These are phyloP conservation scores for Cyphellophora europaea DNA, from an alignment of 2,329 filamentous ascomycete genomes.

Conservation along the genomic window DNA sequence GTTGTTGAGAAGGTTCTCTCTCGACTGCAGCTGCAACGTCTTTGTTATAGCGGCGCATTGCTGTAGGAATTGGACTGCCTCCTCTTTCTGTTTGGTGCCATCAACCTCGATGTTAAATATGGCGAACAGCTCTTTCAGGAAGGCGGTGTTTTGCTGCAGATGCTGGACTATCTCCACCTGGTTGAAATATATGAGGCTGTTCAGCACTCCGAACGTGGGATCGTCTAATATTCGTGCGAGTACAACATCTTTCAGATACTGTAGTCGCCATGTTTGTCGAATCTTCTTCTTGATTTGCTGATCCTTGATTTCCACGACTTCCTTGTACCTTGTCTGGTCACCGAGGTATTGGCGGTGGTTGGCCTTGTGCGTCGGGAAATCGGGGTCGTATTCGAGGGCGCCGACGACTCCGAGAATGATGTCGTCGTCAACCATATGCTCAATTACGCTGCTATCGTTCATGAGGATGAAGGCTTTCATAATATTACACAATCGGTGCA, in stretches of 20 bases:
- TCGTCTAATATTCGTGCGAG: slow-evolving; percentile 93
- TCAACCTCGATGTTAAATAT: slow-evolving; percentile 63
- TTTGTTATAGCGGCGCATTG: slow-evolving; percentile 93
- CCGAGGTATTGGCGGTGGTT: slow-evolving; percentile 91
- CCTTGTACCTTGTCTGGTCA: slow-evolving; percentile 84
- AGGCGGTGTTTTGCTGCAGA: slow-evolving; percentile 69
- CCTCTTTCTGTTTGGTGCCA: slow-evolving; percentile 70
- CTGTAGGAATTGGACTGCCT: slow-evolving; percentile 92
- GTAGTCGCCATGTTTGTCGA: slow-evolving; percentile 87
- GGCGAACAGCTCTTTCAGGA: slow-evolving; percentile 76
- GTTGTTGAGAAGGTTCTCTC: slow-evolving; percentile 77
- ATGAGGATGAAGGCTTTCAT: slow-evolving; percentile 94
- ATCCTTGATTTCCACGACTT: slow-evolving; percentile 89
- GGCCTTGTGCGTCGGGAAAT: slow-evolving; percentile 94
- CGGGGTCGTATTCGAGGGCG: slow-evolving; percentile 93
- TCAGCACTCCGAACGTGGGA: slow-evolving; percentile 93
- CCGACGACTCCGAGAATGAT: slow-evolving; percentile 88
- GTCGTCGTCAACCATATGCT: slow-evolving; percentile 82
- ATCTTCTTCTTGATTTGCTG: slow-evolving; percentile 77
- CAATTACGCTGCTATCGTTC: slow-evolving; percentile 91
- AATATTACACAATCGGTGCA: slow-evolving; percentile 91
- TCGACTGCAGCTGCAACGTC: slow-evolving; percentile 74
- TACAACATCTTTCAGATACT: slow-evolving; percentile 98
- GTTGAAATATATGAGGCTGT: slow-evolving; percentile 97
- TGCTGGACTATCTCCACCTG: slow-evolving; percentile 97